Evolutionary conservation across 1,284 basidiomycete species (phyloP), one percentile per base, ranked within the genome.

Genomic region (Fomitiporia mediterranea): DNA sequence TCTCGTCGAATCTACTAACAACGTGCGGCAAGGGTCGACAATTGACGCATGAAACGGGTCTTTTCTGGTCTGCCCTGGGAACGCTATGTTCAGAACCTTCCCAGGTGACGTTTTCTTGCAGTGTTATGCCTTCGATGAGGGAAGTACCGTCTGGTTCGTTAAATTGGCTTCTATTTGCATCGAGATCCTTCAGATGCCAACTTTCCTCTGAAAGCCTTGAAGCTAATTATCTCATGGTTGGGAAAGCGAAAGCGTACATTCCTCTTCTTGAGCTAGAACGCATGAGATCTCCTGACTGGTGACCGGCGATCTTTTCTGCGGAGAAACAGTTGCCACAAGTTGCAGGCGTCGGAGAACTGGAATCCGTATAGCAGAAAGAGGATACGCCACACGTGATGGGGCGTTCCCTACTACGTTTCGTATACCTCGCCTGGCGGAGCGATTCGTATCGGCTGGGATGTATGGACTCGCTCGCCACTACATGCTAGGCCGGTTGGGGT

Each of bases 311-410:
- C 51, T 43, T 21, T 53, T 53, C 19, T 28, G 30, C 3, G 27
- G 40, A 19, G 28, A 53, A 53, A 53, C 39, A 21, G 51, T 43
- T 53, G 51, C 51, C 51, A 53, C 51, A 53, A 40, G 30, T 17
- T 19, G 25, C 17, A 43, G 9, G 15, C 15, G 21, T 19, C 30
- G 27, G 27, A 27, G 8, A 28, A 8, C 28, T n/a, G 28, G 28
- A 40, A 9, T 5, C 11, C 51, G 27, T 23, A 21, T 43, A 17
- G 46, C 3, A 44, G 43, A 25, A 19, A 11, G 9, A 27, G 19
- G 23, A 27, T 21, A 28, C 44, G 44, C 44, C 44, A 46, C 44
- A 46, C 44, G 30, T 30, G 25, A 46, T 15, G 44, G 9, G 44
- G 44, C 32, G 32, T 34, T 34, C 32, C 32, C 32, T 13, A 34